phyloP scores from a whole-genome alignment of 148 eudicot species.

The Persicaria tinctoria region DNA sequence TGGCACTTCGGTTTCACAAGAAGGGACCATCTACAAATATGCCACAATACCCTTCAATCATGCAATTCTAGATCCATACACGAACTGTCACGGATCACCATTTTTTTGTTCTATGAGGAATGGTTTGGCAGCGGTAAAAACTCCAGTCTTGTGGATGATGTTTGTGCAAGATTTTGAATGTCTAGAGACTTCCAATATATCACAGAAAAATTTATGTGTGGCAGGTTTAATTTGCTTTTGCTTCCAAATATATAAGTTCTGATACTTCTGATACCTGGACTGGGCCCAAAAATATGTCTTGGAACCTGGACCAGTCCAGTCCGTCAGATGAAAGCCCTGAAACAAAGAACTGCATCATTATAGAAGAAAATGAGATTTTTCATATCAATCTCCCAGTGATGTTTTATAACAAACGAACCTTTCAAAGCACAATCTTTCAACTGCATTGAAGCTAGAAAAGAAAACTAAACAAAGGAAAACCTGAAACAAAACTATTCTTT shows the following conservation, averaged over 20 bases:
- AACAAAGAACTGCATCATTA: neutral
- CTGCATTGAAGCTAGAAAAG: neutral
- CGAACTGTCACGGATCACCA: neutral
- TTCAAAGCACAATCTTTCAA: neutral
- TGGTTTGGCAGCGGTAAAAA: too few species aligned
- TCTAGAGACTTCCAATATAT: neutral
- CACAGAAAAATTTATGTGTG: neutral
- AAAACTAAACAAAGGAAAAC: neutral
- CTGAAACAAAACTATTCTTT: neutral
- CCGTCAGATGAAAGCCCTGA: neutral
- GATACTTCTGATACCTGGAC: neutral
- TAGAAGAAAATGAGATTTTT: neutral
- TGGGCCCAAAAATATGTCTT: neutral
- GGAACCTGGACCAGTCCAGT: neutral
- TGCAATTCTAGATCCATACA: neutral
- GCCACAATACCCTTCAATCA: neutral
- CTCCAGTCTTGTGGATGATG: neutral
- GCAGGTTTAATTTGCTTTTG: neutral
- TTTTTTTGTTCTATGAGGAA: neutral
- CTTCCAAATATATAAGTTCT: neutral
- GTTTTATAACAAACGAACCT: neutral
- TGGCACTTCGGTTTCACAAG: neutral
- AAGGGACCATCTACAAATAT: conserved; percentile 3
- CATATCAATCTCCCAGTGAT: neutral
- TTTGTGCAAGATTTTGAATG: neutral